Conservation (phyloP, 2,329 filamentous ascomycete genomes). For the Apiospora koreana region DNA sequence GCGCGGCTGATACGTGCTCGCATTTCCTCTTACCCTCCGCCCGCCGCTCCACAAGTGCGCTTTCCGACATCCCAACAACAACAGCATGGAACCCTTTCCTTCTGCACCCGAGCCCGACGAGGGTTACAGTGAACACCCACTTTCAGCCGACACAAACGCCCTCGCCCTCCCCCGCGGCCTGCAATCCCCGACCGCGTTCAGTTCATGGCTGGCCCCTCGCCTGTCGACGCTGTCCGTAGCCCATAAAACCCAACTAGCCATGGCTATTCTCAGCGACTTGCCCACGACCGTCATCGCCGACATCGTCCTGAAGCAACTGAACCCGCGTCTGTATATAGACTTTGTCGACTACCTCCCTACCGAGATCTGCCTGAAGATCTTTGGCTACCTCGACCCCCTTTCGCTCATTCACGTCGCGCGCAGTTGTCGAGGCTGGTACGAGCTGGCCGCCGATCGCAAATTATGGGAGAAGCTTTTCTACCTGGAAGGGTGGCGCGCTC, state of each 20-base stretch:
- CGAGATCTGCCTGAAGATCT: slow-evolving; percentile 87
- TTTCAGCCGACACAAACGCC: slow-evolving; percentile 43
- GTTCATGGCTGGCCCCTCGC: slow-evolving; percentile 52
- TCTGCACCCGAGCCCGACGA: slow-evolving; percentile 70
- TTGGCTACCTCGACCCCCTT: slow-evolving; percentile 79
- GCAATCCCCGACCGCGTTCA: slow-evolving; percentile 45
- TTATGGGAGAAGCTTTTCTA: slow-evolving; percentile 86
- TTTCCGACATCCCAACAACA: not conserved
- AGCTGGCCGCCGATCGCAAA: slow-evolving; percentile 76
- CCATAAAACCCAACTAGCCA: slow-evolving; percentile 67
- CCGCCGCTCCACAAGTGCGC: not conserved
- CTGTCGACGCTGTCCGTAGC: slow-evolving; percentile 49
- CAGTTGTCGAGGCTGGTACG: slow-evolving; percentile 80
- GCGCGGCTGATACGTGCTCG: slow-evolving; percentile 2
- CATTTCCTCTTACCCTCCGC: not conserved
- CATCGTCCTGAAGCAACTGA: slow-evolving; percentile 74
- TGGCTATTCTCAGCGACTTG: slow-evolving; percentile 74
- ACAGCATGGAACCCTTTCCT: slow-evolving; percentile 46
- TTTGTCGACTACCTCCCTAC: slow-evolving; percentile 83
- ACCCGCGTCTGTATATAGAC: slow-evolving; percentile 87
- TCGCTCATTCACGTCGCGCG: slow-evolving; percentile 79
- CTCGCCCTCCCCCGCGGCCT: slow-evolving; percentile 35
- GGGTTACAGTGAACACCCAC: slow-evolving; percentile 80
- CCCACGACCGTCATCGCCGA: slow-evolving; percentile 78
- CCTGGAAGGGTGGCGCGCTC: slow-evolving; percentile 81